Evolutionary conservation across 352 stramenopile genomes (phyloP).

Genomic region (Phytophthora sojae): DNA sequence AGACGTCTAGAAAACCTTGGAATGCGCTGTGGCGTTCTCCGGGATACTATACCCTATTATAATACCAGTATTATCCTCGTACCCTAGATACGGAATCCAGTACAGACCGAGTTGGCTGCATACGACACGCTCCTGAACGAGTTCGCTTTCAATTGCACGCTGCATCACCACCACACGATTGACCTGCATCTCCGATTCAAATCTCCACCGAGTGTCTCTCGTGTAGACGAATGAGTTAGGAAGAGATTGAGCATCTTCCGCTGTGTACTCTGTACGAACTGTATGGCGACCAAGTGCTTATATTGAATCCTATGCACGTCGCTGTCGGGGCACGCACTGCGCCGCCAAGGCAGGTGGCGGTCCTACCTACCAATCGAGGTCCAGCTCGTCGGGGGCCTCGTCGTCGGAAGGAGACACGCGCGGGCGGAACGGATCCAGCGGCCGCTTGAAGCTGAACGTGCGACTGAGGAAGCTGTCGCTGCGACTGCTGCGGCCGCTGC

Average conservation of each 20-base stretch:
- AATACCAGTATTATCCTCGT: background rate
- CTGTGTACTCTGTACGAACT: no score
- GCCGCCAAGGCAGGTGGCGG: background rate
- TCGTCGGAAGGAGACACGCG: constrained; percentile 30
- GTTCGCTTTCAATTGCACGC: constrained; percentile 12
- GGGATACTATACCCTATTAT: no score
- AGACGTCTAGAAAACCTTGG: no score
- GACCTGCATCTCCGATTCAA: constrained; percentile 15
- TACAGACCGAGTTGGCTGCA: background rate
- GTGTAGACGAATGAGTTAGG: no score
- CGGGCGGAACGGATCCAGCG: constrained; percentile 28
- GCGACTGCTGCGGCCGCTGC: constrained; percentile 5
- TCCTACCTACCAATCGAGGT: constrained; percentile 28
- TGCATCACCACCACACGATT: constrained; percentile 10
- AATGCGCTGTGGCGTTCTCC: no score
- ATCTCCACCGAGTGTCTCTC: constrained; percentile 4
- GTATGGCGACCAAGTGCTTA: constrained; percentile 14
- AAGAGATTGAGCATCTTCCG: no score
- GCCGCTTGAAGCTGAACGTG: constrained; percentile 35
- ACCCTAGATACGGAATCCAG: no score
- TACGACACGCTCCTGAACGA: constrained; percentile 5
- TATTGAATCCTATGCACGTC: constrained; percentile 18
- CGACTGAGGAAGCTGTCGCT: constrained; percentile 30
- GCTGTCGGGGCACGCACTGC: constrained; percentile 7
- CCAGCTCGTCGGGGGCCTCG: constrained; percentile 28